Conservation (phyloP, 2,329 filamentous ascomycete genomes). For the Cryphonectria carpinicola region DNA sequence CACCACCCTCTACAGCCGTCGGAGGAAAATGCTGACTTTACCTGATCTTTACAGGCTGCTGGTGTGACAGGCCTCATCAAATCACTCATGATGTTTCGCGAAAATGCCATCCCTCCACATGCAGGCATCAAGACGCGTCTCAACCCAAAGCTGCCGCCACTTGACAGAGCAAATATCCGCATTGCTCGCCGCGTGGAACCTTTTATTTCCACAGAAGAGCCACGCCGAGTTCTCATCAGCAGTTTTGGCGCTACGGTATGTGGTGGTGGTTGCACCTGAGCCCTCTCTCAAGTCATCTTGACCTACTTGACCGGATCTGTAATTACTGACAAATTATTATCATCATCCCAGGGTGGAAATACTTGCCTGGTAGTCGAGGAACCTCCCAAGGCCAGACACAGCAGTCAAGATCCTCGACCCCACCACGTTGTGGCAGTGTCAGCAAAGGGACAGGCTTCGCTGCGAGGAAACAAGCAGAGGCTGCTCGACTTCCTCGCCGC, state of each 20-base stretch:
- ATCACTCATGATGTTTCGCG: constrained; percentile 12
- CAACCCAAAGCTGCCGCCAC: constrained; percentile 13
- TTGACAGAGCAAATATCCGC: neutral
- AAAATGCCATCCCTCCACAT: constrained; percentile 18
- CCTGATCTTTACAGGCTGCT: neutral
- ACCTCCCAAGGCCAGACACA: neutral
- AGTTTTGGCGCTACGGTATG: constrained; percentile 13
- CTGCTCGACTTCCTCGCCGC: neutral
- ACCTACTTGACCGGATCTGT: no score
- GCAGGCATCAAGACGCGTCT: constrained; percentile 7
- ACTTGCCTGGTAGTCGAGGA: constrained; percentile 9
- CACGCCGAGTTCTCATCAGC: constrained; percentile 3
- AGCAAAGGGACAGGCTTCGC: neutral
- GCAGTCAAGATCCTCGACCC: neutral
- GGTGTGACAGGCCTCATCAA: constrained; percentile 8
- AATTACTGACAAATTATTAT: neutral
- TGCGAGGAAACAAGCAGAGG: neutral
- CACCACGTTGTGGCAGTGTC: neutral
- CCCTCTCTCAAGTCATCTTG: neutral
- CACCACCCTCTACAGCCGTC: neutral
- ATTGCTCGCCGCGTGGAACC: neutral
- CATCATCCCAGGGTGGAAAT: constrained; percentile 2
- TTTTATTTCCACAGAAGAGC: neutral
- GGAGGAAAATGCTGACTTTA: neutral
- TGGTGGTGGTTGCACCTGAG: neutral